These are phyloP conservation scores for Escovopsis weberi DNA, from an alignment of 2,329 filamentous ascomycete genomes.

Conservation along the genomic window DNA sequence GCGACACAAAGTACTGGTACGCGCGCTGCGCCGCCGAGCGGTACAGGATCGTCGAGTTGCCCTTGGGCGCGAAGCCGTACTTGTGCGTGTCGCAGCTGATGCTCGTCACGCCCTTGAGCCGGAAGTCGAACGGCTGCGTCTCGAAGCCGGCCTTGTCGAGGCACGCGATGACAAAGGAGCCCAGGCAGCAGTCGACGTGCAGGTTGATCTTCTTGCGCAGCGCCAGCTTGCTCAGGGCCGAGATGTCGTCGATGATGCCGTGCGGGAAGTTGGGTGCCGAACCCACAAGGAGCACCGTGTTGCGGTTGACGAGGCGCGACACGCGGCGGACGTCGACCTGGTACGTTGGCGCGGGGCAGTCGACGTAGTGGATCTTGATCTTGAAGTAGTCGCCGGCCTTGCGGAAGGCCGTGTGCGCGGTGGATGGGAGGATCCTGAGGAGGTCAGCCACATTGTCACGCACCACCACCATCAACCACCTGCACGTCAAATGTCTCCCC, in stretches of 20 bases:
- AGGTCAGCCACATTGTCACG: not conserved
- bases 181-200: constrained; percentile 95
- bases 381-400: constrained; percentile 94
- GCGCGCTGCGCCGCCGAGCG: constrained; percentile 62
- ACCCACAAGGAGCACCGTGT: constrained; percentile 85
- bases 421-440: constrained; percentile 75
- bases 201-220: constrained; percentile 66
- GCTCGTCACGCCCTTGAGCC: constrained; percentile 81
- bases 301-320: constrained; percentile 76
- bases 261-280: constrained; percentile 97
- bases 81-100: constrained; percentile 98
- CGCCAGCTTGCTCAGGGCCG: constrained; percentile 69
- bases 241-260: constrained; percentile 93
- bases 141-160: constrained; percentile 91
- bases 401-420: constrained; percentile 89
- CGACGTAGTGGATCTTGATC: constrained; percentile 82
- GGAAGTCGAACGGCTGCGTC: constrained; percentile 80
- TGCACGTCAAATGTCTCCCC: no score
- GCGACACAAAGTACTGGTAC: constrained; percentile 93
- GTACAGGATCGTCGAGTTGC: constrained; percentile 88
- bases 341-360: constrained; percentile 72
- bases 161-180: constrained; percentile 87
- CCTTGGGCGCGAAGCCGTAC: constrained; percentile 96
- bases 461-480: not conserved
- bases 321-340: constrained; percentile 71